Percentiles rank a stretch among this genome's conserved stretches.
Conservation (phyloP, 2,329 filamentous ascomycete species). For the Epichloe aotearoae region DNA sequence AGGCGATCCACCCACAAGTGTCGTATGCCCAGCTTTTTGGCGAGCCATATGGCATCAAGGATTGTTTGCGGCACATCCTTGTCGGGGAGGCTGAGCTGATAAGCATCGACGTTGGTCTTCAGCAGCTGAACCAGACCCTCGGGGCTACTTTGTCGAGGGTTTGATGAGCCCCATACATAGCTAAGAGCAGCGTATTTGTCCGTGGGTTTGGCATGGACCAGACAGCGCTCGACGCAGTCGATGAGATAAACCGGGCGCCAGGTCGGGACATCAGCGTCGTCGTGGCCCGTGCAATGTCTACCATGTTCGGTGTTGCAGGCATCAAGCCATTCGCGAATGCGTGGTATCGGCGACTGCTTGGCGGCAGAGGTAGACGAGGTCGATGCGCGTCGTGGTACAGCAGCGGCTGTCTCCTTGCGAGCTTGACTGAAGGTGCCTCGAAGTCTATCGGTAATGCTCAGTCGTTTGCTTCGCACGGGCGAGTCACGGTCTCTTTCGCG, state of each 20-base stretch:
- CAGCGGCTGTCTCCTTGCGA: constrained; percentile 16
- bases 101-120: constrained; percentile 23
- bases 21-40: constrained; percentile 28
- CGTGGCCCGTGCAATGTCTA: constrained; percentile 23
- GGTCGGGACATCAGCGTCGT: constrained; percentile 14
- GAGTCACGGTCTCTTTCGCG: constrained; percentile 15
- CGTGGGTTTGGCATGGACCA: constrained; percentile 24
- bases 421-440: constrained; percentile 21
- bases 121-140: constrained; percentile 19
- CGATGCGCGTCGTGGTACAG: constrained; percentile 19
- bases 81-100: constrained; percentile 23
- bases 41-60: constrained; percentile 30
- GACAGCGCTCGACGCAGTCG: constrained; percentile 24
- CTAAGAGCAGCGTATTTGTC: constrained; percentile 32
- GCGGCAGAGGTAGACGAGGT: constrained; percentile 13
- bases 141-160: constrained; percentile 13
- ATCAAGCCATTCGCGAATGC: constrained; percentile 30
- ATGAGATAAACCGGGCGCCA: constrained; percentile 29
- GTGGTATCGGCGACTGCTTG: constrained; percentile 22
- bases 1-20: constrained; percentile 34
- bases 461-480: constrained; percentile 21
- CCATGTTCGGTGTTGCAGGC: constrained; percentile 28
- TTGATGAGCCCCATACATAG: constrained; percentile 27
- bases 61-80: constrained; percentile 27
- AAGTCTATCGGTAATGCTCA: constrained; percentile 28